These are phyloP conservation scores for Aspergillus indologenus DNA, from an alignment of 495 filamentous ascomycete genomes.

Conservation along the genomic window DNA sequence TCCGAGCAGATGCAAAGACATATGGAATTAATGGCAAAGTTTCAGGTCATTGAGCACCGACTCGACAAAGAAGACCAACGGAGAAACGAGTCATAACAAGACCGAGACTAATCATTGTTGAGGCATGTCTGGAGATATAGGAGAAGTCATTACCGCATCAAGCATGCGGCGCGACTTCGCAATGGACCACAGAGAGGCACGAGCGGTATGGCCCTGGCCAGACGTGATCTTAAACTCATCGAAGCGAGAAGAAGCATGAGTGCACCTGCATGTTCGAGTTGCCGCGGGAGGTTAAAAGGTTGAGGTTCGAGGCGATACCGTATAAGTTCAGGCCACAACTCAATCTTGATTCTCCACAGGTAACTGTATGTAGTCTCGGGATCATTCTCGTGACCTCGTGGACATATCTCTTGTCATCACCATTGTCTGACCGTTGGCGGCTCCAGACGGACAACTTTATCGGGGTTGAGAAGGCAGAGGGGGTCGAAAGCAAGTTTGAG, in stretches of 20 bases:
- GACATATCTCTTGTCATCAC: conserved; percentile 20
- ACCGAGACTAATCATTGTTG: background rate
- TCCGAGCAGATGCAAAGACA: no score
- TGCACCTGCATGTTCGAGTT: no score
- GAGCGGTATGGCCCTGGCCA: background rate
- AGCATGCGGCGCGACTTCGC: background rate
- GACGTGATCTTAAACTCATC: no score
- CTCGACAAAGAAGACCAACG: background rate
- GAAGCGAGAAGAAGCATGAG: background rate
- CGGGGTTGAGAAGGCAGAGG: conserved; percentile 62
- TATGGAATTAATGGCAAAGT: background rate
- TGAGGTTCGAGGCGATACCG: background rate
- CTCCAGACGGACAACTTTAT: conserved; percentile 59
- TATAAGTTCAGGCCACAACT: background rate
- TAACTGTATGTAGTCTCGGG: background rate
- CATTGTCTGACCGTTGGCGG: conserved; percentile 39
- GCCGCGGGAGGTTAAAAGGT: background rate
- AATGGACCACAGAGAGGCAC: background rate
- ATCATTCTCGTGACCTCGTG: background rate
- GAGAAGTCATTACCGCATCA: background rate
- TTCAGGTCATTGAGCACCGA: background rate
- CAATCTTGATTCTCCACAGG: background rate
- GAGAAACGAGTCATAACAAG: background rate
- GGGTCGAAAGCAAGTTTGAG: conserved; percentile 66
- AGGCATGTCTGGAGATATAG: background rate